Conservation (phyloP, 768 basidiomycete genomes). For the Pleurotus sapidus region DNA sequence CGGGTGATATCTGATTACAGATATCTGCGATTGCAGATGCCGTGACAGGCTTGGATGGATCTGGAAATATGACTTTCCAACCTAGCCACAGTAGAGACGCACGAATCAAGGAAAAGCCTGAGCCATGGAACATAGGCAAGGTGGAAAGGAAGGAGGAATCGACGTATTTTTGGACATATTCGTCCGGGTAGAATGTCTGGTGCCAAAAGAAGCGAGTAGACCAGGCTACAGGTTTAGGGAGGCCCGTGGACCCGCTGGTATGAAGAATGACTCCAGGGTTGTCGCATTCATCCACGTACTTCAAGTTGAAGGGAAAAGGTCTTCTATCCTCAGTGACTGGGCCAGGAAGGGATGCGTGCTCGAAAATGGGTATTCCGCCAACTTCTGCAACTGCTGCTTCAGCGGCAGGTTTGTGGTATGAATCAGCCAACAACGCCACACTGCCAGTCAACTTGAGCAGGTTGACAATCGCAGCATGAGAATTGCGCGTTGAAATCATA, state of each 20-base stretch:
- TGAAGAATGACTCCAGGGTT: neutral
- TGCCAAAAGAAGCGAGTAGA: neutral
- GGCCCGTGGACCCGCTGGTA: neutral
- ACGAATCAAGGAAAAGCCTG: neutral
- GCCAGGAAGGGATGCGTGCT: neutral
- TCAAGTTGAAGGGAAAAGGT: neutral
- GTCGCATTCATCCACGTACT: neutral
- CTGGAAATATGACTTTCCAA: neutral
- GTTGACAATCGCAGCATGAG: neutral
- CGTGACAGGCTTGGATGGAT: neutral
- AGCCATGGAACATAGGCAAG: neutral
- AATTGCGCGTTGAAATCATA: neutral
- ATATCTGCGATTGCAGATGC: neutral
- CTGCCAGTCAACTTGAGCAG: neutral
- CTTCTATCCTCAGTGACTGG: neutral
- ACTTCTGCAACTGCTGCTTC: neutral
- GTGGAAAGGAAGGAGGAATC: neutral
- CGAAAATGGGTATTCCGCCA: neutral
- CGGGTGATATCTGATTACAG: neutral
- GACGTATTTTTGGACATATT: neutral
- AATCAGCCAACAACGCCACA: neutral
- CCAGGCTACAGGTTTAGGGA: neutral
- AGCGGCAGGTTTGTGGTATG: neutral
- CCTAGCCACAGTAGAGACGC: neutral
- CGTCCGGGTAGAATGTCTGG: neutral